These are phyloP conservation scores for Mariannaea elegans DNA, from an alignment of 2,329 filamentous ascomycete genomes.

Conservation along the genomic window DNA sequence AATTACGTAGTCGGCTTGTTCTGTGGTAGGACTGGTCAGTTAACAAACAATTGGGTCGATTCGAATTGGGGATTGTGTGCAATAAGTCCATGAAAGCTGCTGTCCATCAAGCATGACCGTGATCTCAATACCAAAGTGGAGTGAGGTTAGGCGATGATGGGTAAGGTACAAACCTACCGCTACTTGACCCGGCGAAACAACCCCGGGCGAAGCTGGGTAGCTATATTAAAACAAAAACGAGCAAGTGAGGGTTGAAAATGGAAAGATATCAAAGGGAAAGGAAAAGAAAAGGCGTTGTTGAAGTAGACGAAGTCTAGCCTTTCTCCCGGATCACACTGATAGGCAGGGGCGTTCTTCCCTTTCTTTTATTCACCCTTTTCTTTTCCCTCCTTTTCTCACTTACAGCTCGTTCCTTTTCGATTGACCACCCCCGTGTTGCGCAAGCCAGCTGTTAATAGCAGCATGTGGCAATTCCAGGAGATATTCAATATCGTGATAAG, in stretches of 20 bases:
- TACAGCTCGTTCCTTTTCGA: constrained; percentile 12
- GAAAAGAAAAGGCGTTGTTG: too few species aligned
- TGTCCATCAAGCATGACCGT: constrained; percentile 4
- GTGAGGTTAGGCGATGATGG: constrained; percentile 23
- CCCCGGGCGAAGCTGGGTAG: constrained; percentile 10
- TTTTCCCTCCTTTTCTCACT: not conserved
- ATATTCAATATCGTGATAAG: constrained; percentile 14
- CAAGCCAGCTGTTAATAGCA: constrained; percentile 9
- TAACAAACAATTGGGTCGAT: not conserved
- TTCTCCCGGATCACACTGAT: constrained; percentile 5
- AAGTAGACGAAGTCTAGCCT: too few species aligned
- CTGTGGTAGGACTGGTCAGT: constrained; percentile 10
- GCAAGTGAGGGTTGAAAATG: not conserved
- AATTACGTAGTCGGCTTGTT: constrained; percentile 18
- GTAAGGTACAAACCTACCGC: constrained; percentile 21
- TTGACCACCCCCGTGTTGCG: constrained; percentile 17
- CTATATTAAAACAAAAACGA: not conserved
- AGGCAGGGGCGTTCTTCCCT: constrained; percentile 1
- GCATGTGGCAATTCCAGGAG: constrained; percentile 18
- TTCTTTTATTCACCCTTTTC: not conserved
- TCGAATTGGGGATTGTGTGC: constrained; percentile 8
- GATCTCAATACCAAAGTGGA: constrained; percentile 15
- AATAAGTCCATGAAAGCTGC: constrained; percentile 2
- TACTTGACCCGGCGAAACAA: constrained; percentile 13
- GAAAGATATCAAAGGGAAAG: not conserved